These are phyloP conservation scores for Metarhizium sp. DNA, from an alignment of 2,329 filamentous ascomycete genomes.

Conservation along the genomic window DNA sequence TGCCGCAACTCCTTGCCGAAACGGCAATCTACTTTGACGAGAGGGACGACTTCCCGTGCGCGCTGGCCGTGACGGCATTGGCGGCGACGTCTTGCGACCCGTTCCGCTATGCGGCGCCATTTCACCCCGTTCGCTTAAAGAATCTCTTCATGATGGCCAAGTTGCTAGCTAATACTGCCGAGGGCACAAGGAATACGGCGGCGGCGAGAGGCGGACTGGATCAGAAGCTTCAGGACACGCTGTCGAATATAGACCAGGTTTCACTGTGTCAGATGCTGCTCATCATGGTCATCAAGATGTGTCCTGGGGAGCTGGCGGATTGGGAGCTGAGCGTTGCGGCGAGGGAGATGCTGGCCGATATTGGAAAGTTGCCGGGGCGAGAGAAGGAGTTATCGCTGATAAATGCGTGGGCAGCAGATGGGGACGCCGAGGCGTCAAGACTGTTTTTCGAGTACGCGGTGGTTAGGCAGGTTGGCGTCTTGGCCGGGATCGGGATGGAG, in stretches of 20 bases:
- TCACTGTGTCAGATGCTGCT: slow-evolving; percentile 45
- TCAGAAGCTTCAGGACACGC: slow-evolving; percentile 15
- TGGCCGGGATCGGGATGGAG: slow-evolving; percentile 36
- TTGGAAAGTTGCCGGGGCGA: slow-evolving; percentile 36
- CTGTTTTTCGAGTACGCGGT: slow-evolving; percentile 42
- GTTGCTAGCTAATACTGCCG: slow-evolving; percentile 39
- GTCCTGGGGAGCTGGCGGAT: slow-evolving; percentile 29
- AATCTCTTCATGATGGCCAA: slow-evolving; percentile 42
- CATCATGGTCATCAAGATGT: slow-evolving; percentile 34
- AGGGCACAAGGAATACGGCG: slow-evolving; percentile 20
- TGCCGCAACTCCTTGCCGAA: slow-evolving; percentile 34
- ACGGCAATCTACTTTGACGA: slow-evolving; percentile 35
- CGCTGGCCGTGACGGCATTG: slow-evolving; percentile 38
- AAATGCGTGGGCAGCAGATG: slow-evolving; percentile 32
- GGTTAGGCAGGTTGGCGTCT: slow-evolving; percentile 33
- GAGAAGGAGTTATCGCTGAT: slow-evolving; percentile 35
- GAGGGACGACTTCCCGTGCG: slow-evolving; percentile 29
- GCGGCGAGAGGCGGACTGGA: slow-evolving; percentile 17
- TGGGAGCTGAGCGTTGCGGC: slow-evolving; percentile 37
- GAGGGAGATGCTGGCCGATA: slow-evolving; percentile 36
- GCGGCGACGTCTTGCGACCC: slow-evolving; percentile 38
- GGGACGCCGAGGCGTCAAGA: slow-evolving; percentile 26
- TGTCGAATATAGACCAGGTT: slow-evolving; percentile 40
- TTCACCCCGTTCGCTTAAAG: slow-evolving; percentile 40
- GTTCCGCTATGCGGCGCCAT: slow-evolving; percentile 39